Evolutionary conservation across 176 grass and related monocot species (phyloP), one percentile per base, ranked within the genome.

Genomic region (Bothriochloa decipiens): DNA sequence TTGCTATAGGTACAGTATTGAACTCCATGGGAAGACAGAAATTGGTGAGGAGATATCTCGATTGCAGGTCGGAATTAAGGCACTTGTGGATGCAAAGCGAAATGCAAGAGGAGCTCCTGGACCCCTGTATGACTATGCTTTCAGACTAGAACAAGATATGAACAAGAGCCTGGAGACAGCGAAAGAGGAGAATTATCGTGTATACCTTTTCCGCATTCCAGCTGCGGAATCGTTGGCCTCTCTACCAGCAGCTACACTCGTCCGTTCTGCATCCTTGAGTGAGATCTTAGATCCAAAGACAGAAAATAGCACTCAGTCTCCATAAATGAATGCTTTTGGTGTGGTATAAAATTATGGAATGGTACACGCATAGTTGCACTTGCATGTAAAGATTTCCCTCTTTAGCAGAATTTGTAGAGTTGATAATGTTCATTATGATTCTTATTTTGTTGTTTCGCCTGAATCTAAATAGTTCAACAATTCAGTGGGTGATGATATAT

Each of bases 11-110:
- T 88, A 88, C 6, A 63, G 71, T 26, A 87, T 88, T 12, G 88
- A 90, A 37, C 86, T 95, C 82, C 90, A 92, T 26, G 85, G 90
- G 23, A 90, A 92, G 80, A 87, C 78, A 47, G 90, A 95, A 83
- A 92, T 92, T n/a, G 93, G 84, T 3, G 93, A 92, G 83, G 93
- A 92, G 81, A 88, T 95, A 67, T 74, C 90, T 74, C 85, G 88
- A 28, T 72, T 95, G 11, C 91, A 77, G 74, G 74, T 88, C 14
- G 90, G 82, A 63, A 47, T 92, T 45, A 84, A 78, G 55, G 74
- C 78, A 36, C 49, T 95, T 45, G 64, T 22, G 16, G 79, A 95
- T 84, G 82, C 90, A 8, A 95, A 86, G 75, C 90, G 77, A 92
- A 74, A 1, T 39, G 85, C 81, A 26, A 89, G 79, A 76, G 90